Conservation (phyloP, 2,329 filamentous ascomycete genomes). For the Diaporthe amygdali region DNA sequence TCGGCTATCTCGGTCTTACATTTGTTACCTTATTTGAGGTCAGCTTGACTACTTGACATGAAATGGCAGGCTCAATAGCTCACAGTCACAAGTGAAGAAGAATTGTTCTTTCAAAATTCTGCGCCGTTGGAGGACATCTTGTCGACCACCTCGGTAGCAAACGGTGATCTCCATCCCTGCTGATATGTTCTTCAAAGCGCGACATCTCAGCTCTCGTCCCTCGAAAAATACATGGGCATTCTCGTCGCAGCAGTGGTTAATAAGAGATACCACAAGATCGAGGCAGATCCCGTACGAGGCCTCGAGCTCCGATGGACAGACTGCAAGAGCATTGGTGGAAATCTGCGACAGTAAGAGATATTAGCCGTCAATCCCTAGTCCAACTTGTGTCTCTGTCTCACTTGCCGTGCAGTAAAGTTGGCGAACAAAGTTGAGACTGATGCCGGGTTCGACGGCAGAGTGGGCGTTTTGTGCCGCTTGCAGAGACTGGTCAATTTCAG, state of each 20-base stretch:
- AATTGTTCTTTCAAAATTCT: slow-evolving; percentile 30
- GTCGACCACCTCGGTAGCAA: slow-evolving; percentile 34
- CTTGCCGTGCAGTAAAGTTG: slow-evolving; percentile 30
- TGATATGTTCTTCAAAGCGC: slow-evolving; percentile 36
- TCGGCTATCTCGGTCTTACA: slow-evolving; percentile 33
- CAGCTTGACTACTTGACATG: not conserved
- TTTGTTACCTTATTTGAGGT: slow-evolving; percentile 27
- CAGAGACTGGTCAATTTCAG: slow-evolving; percentile 5
- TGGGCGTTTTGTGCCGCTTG: slow-evolving; percentile 22
- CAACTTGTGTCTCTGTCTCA: not conserved
- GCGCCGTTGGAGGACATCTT: slow-evolving; percentile 31
- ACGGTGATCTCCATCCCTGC: slow-evolving; percentile 42
- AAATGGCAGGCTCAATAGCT: not conserved
- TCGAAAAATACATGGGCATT: slow-evolving; percentile 41
- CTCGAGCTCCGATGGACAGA: slow-evolving; percentile 29
- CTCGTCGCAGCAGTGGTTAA: slow-evolving; percentile 44
- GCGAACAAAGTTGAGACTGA: slow-evolving; percentile 23
- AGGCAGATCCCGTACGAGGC: slow-evolving; percentile 34
- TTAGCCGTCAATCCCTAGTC: not conserved
- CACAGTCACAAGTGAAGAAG: slow-evolving; percentile 37
- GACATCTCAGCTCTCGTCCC: slow-evolving; percentile 35
- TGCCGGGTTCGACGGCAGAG: slow-evolving; percentile 21
- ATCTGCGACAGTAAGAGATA: slow-evolving; percentile 26
- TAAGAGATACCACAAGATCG: slow-evolving; percentile 36
- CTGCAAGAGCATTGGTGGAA: slow-evolving; percentile 32